phyloP scores from a whole-genome alignment of 2,329 filamentous ascomycete species.

The Ambrosiella cleistominuta region DNA sequence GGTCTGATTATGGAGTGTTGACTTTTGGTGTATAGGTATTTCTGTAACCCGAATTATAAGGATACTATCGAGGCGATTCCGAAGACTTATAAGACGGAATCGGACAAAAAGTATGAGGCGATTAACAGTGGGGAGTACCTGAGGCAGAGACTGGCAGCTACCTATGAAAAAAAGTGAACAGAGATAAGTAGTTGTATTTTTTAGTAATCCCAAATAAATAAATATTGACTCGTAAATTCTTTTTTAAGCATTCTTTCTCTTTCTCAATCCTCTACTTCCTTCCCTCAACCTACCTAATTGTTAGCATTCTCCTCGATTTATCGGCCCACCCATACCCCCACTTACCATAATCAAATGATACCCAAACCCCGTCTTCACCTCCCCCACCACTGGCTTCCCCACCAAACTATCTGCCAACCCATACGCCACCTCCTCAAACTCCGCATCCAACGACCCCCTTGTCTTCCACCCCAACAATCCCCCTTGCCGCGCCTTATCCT shows the following conservation, averaged over 20 bases:
- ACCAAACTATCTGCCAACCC: slow-evolving; percentile 49
- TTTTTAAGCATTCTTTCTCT: neutral
- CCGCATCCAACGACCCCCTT: slow-evolving; percentile 46
- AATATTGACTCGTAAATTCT: neutral
- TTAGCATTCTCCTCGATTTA: neutral
- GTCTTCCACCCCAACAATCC: slow-evolving; percentile 50
- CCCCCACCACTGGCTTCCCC: slow-evolving; percentile 43
- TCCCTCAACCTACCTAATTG: slow-evolving; percentile 23
- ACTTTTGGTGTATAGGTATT: slow-evolving; percentile 40
- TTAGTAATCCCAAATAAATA: no score
- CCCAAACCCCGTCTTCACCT: slow-evolving; percentile 57
- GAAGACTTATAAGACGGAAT: slow-evolving; percentile 47
- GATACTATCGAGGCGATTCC: slow-evolving; percentile 64
- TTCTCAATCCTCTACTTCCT: slow-evolving; percentile 20
- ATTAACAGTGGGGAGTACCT: slow-evolving; percentile 72
- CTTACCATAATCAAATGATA: slow-evolving; percentile 67
- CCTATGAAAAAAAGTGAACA: slow-evolving; percentile 30
- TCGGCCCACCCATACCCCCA: neutral
- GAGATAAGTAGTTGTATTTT: no score
- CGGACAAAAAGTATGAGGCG: slow-evolving; percentile 60
- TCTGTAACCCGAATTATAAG: slow-evolving; percentile 73
- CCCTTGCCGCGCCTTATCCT: slow-evolving; percentile 59
- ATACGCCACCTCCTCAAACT: slow-evolving; percentile 59
- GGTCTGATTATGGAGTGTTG: neutral
- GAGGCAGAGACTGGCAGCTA: slow-evolving; percentile 58